Percentiles rank a stretch among this genome's conserved stretches.
Conservation (phyloP, 768 basidiomycete species). For the Sistotremastrum niveocremeum region DNA sequence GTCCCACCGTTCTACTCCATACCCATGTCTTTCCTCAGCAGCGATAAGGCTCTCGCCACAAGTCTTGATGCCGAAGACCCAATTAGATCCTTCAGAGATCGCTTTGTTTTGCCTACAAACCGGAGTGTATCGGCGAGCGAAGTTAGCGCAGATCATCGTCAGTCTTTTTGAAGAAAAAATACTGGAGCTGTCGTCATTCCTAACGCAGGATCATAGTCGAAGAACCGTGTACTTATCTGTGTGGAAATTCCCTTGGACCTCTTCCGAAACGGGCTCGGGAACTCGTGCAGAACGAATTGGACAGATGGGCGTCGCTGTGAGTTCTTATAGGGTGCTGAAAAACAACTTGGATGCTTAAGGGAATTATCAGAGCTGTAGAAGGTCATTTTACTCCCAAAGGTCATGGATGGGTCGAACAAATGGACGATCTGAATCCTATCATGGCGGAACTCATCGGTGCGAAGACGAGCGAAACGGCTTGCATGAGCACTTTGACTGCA, state of each 20-base stretch:
- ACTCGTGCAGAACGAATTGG: constrained; percentile 70
- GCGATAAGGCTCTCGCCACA: not conserved
- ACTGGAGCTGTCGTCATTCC: constrained; percentile 1
- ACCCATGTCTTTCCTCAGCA: too few relatives aligned
- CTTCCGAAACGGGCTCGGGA: constrained; percentile 59
- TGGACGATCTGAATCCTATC: constrained; percentile 54
- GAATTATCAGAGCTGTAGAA: constrained; percentile 51
- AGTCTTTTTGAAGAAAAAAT: not conserved
- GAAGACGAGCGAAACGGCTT: constrained; percentile 78
- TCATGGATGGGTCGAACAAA: constrained; percentile 72
- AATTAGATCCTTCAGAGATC: constrained; percentile 5
- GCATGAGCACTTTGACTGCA: constrained; percentile 88
- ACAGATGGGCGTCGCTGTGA: constrained; percentile 60
- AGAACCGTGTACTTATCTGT: constrained; percentile 65
- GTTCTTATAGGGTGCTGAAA: constrained; percentile 4
- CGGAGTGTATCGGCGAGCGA: constrained; percentile 5
- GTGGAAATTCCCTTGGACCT: constrained; percentile 89
- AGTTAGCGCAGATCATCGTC: constrained; percentile 1
- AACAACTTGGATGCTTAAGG: not conserved
- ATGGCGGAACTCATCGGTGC: constrained; percentile 45
- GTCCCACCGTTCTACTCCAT: too few relatives aligned
- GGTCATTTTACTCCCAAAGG: constrained; percentile 85
- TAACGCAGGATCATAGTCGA: constrained; percentile 29
- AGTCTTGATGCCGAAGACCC: constrained; percentile 6
- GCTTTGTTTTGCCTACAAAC: constrained; percentile 9